A percentile compares a stretch with the other conserved stretches of the same genome.
Evolutionary conservation across 495 filamentous ascomycete genomes (phyloP).

Genomic region (Hapsidospora chrysogenum): DNA sequence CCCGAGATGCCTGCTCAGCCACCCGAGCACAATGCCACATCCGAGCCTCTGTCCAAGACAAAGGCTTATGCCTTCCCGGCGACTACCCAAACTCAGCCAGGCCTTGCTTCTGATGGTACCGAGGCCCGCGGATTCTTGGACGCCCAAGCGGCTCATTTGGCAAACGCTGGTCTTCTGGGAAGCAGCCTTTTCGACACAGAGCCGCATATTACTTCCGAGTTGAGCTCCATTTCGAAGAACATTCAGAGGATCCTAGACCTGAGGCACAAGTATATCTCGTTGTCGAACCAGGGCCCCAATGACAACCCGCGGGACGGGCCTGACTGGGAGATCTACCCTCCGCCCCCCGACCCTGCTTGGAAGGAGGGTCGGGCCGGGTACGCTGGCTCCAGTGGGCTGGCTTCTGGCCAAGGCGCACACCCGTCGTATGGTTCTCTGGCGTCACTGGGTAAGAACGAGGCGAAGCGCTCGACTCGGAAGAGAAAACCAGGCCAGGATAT

Average conservation of each 20-base stretch:
- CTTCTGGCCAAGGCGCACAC: background rate
- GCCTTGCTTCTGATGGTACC: constrained; percentile 4
- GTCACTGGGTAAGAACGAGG: background rate
- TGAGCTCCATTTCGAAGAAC: constrained; percentile 71
- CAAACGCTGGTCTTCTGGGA: constrained; percentile 14
- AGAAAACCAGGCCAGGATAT: constrained; percentile 54
- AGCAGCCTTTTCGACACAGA: constrained; percentile 38
- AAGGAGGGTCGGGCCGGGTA: background rate
- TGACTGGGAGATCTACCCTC: constrained; percentile 78
- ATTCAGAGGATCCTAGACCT: constrained; percentile 69
- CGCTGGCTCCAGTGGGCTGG: background rate
- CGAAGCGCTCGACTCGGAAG: background rate
- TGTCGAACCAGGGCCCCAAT: constrained; percentile 64
- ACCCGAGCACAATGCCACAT: too few species aligned
- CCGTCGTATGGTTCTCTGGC: background rate
- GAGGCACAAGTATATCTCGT: constrained; percentile 72
- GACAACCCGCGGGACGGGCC: constrained; percentile 81
- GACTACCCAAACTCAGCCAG: constrained; percentile 1
- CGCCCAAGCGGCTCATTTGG: constrained; percentile 2
- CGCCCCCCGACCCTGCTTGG: constrained; percentile 8
- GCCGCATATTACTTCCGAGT: constrained; percentile 59
- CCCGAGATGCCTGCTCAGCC: background rate
- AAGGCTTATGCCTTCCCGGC: background rate
- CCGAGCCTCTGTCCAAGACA: background rate
- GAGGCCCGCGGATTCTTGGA: constrained; percentile 6